These are phyloP conservation scores for Polyplosphaeria fusca DNA, from an alignment of 495 filamentous ascomycete species.

Conservation along the genomic window DNA sequence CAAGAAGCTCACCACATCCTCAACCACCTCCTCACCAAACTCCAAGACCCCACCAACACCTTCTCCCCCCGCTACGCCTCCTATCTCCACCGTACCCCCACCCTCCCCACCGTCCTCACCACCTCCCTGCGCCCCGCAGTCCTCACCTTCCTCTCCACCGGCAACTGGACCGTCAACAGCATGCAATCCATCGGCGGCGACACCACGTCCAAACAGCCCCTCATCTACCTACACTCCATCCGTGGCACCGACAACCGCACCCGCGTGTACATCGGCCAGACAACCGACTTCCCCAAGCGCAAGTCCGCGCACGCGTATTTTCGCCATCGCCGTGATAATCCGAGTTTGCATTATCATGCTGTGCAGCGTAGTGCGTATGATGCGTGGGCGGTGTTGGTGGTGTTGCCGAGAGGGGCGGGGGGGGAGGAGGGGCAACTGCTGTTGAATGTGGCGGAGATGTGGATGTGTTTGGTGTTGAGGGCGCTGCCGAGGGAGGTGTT, in stretches of 20 bases:
- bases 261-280: conserved; percentile 29
- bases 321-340: conserved; percentile 32
- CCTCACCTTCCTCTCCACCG: neutral
- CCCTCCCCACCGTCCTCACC: neutral
- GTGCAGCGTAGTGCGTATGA: conserved; percentile 22
- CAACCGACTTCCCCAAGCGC: conserved; percentile 12
- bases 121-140: neutral
- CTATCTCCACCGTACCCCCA: neutral
- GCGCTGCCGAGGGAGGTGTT: conserved; percentile 1
- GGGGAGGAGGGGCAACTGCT: conserved; percentile 24
- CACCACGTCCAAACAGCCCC: neutral
- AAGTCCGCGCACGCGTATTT: conserved; percentile 26
- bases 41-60: neutral
- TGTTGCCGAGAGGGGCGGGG: conserved; percentile 18
- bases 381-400: conserved; percentile 12
- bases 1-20: neutral
- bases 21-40: neutral
- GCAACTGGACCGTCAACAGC: neutral
- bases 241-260: neutral
- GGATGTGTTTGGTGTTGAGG: conserved; percentile 23
- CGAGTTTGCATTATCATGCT: conserved; percentile 30
- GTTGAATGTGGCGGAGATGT: conserved; percentile 32
- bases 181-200: neutral
- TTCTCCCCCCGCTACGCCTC: neutral
- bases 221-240: neutral